Base-by-base conservation (phyloP, 306 rosid species). In the Rosa chinensis region DNA sequence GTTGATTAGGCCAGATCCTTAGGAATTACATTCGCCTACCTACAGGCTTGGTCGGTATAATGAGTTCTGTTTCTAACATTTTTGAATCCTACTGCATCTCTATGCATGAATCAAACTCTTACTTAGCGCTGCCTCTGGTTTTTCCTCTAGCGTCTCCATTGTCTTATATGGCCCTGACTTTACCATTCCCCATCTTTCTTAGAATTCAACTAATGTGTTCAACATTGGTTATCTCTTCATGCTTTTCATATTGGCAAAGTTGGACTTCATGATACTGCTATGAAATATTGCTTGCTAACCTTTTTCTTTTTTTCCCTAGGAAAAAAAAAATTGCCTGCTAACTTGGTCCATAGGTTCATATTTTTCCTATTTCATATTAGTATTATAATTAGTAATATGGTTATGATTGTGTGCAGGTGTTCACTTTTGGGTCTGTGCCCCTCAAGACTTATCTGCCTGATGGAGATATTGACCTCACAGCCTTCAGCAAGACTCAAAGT, bases 391-490 rank as follows among this genome's bases (percentile, higher is more conserved):
- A 62, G 70, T 76, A 52, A 56, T 56, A 74, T 69, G 82, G 32
- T 75, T 82, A 69, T 52, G 55, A 70, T 73, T 82, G 63, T 70
- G 37, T 74, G 72, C 96, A 95, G 98, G 99, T 91, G 74, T 88
- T 93, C 85, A 91, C 97, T 52, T 95, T 95, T 93, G 99, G 99
- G 76, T 95, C 99, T 10, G 99, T 95, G 7, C 99, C 99, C 79
- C 91, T 95, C 45, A 95, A 95, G 87, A 95, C 99, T 12, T 95
- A 95, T 88, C 86, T 95, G 87, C 99, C 99, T 77, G 99, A 95
- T 90, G 99, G 99, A 76, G 99, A 95, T 83, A 95, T 95, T 84
- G 99, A 95, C 90, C 88, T 95, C 64, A 90, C 99, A 10, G 92
- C 98, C 81, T 93, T 95, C 81, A 84, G 98, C 86, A 66, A 88